Percentiles rank a stretch among this genome's conserved stretches.
These are phyloP conservation scores for Clitoria ternatea DNA, from an alignment of 306 rosid species.

Conservation along the genomic window DNA sequence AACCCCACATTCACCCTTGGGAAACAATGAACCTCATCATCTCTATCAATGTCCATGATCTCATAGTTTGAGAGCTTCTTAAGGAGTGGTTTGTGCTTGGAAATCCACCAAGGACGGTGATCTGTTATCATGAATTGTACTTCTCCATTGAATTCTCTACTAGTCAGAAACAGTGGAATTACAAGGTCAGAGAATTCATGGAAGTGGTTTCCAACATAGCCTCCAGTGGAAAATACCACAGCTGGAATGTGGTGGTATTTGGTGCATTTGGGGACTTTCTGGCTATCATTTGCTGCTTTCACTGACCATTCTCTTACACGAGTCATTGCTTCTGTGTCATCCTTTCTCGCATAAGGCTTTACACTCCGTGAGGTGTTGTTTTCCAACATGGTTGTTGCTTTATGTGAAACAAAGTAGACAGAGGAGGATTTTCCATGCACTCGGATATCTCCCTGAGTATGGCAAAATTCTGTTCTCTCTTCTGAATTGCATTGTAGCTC, in stretches of 20 bases:
- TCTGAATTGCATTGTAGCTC: constrained; percentile 49
- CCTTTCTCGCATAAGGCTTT: constrained; percentile 74
- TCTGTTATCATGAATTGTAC: constrained; percentile 64
- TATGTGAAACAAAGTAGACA: constrained; percentile 39
- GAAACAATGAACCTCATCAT: constrained; percentile 68
- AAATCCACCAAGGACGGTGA: constrained; percentile 42
- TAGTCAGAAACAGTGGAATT: constrained; percentile 68
- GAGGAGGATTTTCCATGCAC: constrained; percentile 54
- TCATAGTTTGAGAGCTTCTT: constrained; percentile 55
- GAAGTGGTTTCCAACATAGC: constrained; percentile 81
- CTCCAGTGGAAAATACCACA: constrained; percentile 64
- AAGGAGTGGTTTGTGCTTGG: constrained; percentile 46
- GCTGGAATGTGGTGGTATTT: constrained; percentile 58
- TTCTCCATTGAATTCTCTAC: constrained; percentile 58
- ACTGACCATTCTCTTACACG: constrained; percentile 59
- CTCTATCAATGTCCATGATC: constrained; percentile 51
- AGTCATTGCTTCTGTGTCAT: constrained; percentile 48
- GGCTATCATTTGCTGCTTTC: constrained; percentile 16
- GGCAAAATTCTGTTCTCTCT: constrained; percentile 58
- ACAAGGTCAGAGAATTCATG: constrained; percentile 78
- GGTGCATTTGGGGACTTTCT: constrained; percentile 43
- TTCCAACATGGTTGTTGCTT: constrained; percentile 19
- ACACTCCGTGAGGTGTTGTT: constrained; percentile 52
- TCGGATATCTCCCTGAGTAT: constrained; percentile 42
- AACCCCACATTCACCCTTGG: constrained; percentile 65